Base-by-base conservation (phyloP, 768 basidiomycete genomes). In the Lentinula lateritia region DNA sequence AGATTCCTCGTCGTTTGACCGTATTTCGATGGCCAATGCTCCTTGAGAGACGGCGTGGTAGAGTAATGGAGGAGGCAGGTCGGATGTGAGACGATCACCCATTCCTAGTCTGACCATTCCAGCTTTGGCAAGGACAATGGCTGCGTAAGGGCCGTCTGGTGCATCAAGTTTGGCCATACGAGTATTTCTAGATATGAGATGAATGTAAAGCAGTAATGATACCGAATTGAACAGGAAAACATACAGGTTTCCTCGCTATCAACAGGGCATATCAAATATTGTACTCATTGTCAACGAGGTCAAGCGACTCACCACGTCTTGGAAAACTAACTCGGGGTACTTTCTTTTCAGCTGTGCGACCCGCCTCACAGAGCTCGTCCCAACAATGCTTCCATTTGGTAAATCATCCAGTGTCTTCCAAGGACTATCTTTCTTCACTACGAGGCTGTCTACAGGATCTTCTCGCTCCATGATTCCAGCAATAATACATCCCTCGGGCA, bases 11-110 rank as follows among this genome's bases (percentile, higher is more conserved):
- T 93, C 91, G 67, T 86, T 80, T 18, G 80, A 68, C 43, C 89
- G 88, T 64, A 95, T 85, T 74, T 99, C 97, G 36, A 98, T 80
- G 0, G 77, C 94, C 39, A 99, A 78, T 13, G 95, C 95, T 34
- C 95, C 97, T 74, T 98, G 97, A 3, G 94, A 93, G 61, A 98
- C 96, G 8, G 97, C 95, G 65, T 93, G 82, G 71, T 87, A 90
- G 16, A 95, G 78, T 13, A 83, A 80, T 2, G 95, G 95, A 2
- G 93, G 84, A 1, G 70, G 68, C 62, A 98, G 72, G 67, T 93
- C 86, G 41, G 83, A 68, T 3, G 93, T 91, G 64, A 93, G 84
- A 56, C 96, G 90, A 69, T 85, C 74, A 10, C 80, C 82, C 80
- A 85, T 82, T 42, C 86, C 89, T 20, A 93, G 75, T 38, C 97